Evolutionary conservation across 2,329 filamentous ascomycete species (phyloP), one percentile per base, ranked within the genome.

Genomic region (Colletotrichum falcatum): DNA sequence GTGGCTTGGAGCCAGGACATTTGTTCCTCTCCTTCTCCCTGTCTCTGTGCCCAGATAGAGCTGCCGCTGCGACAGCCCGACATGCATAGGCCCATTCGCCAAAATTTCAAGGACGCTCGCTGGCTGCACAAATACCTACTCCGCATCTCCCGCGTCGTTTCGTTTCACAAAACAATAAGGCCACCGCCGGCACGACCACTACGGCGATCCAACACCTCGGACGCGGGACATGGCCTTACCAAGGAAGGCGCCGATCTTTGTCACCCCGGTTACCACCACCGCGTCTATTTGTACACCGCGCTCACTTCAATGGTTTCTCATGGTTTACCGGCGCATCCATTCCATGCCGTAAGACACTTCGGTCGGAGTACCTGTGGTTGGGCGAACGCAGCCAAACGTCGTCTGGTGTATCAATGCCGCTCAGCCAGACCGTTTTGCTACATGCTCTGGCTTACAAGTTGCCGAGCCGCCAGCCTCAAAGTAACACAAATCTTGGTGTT

Each of bases 61-160:
- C 35, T 39, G 26, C 44, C 23, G 58, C 18, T 67, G 53, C 61
- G 58, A 67, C 64, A 66, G 20, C 48, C 56, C 26, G 28, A 37
- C 62, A 61, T 66, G 48, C 55, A 60, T 56, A 61, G 54, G 35
- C 55, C 64, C 62, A 37, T 30, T 55, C 28, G 46, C 37, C n/a
- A 44, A 33, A 70, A 49, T 67, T 48, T 30, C 49, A 62, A 67
- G 67, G 58, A 54, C 58, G 44, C 37, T 23, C 42, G 58, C 58
- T 62, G 67, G 58, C 58, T 62, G 67, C 67, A 67, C 64, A 62
- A 67, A 54, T 58, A 59, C 67, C 67, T 58, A 59, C 67, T 70
- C 67, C 64, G 64, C 67, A 67, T 28, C 62, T 37, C 66, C 55
- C 48, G 62, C 66, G 39, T 63, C 58, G 56, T 70, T 67, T 46